A percentile compares a stretch with the other conserved stretches of the same genome.
These are phyloP conservation scores for Blepharisma japonicum DNA, from an alignment of 73 alveolate species.

Conservation along the genomic window DNA sequence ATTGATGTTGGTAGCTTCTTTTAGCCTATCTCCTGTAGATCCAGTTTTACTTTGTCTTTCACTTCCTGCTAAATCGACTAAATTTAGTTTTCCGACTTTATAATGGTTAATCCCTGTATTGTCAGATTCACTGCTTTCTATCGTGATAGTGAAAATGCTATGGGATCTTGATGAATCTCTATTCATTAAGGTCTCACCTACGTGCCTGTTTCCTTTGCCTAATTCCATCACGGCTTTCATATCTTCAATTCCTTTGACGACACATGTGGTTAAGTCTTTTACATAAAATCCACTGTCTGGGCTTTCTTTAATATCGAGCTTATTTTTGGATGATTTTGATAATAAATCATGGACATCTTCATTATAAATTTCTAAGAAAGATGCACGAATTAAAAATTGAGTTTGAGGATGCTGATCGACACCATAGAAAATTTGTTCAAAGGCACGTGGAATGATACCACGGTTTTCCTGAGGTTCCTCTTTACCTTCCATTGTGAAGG, in stretches of 20 bases:
- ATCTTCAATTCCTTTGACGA: slow-evolving; percentile 78
- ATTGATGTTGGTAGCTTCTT: slow-evolving; percentile 96
- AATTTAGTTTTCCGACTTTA: slow-evolving; percentile 88
- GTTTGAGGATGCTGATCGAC: slow-evolving; percentile 73
- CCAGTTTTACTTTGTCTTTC: slow-evolving; percentile 88
- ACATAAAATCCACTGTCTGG: slow-evolving; percentile 86
- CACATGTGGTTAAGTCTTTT: slow-evolving; percentile 81
- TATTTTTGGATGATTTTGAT: slow-evolving; percentile 63
- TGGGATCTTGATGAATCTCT: slow-evolving; percentile 82
- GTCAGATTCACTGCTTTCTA: slow-evolving; percentile 78
- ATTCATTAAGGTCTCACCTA: slow-evolving; percentile 91
- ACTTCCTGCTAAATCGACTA: slow-evolving; percentile 95
- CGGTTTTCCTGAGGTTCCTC: slow-evolving; percentile 77
- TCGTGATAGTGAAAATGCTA: slow-evolving; percentile 78
- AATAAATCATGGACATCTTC: slow-evolving; percentile 90
- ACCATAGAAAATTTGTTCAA: slow-evolving; percentile 88
- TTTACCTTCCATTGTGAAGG: slow-evolving; percentile 97
- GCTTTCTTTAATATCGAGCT: slow-evolving; percentile 83
- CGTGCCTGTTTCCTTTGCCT: slow-evolving; percentile 92
- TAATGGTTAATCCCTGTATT: slow-evolving; percentile 78
- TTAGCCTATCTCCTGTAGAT: slow-evolving; percentile 89
- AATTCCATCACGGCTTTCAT: slow-evolving; percentile 80
- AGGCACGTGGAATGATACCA: slow-evolving; percentile 97
- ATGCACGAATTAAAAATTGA: slow-evolving; percentile 81
- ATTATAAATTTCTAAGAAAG: slow-evolving; percentile 88